Base-by-base conservation (phyloP, 139 green algal species). In the Chlamydomonas sp. region DNA sequence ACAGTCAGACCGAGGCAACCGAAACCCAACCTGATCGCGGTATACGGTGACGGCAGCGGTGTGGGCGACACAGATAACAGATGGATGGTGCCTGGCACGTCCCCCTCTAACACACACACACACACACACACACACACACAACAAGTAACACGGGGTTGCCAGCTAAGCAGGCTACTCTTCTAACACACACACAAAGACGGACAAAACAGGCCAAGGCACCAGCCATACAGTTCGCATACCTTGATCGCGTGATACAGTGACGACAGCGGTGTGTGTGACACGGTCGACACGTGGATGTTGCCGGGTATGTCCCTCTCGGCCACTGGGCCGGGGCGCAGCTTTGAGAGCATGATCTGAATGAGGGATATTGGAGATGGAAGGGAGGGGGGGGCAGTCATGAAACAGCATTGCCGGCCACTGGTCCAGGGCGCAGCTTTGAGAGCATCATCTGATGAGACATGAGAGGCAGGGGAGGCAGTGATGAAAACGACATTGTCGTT, bases 321-420 rank as follows among this genome's bases (percentile, higher is more conserved):
- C 5, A 89, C 24, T 1, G 76, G 65, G 0, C 81, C 83, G 10
- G 69, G 38, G n/a, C 62, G 61, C 38, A 84, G 61, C 67, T 89
- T 89, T 65, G 72, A 71, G 3, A 89, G 39, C 0, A 79, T 47
- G n/a, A 89, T 33, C 83, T 89, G 16, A 54, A 54, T 54, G 20
- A 26, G 20, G 20, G 13, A 54, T 54, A 54, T 54, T 54, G 13
- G 43, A 54, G 43, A 26, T 26, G 20, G 20, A 54, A 13, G 43
- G 43, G 16, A 13, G 13, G 20, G 43, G 16, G 20, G 13, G 16
- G 13, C 20, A 54, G 16, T 54, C 43, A 54, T 20, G 13, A 20
- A 54, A 54, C 20, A 26, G 43, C 20, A 54, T 13, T 54, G 43
- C 13, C 20, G 43, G 43, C 43, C 13, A 26, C 13, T 54, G 13